Base-by-base conservation (phyloP, 169 alveolate genomes). In the Cryptosporidium baileyi region DNA sequence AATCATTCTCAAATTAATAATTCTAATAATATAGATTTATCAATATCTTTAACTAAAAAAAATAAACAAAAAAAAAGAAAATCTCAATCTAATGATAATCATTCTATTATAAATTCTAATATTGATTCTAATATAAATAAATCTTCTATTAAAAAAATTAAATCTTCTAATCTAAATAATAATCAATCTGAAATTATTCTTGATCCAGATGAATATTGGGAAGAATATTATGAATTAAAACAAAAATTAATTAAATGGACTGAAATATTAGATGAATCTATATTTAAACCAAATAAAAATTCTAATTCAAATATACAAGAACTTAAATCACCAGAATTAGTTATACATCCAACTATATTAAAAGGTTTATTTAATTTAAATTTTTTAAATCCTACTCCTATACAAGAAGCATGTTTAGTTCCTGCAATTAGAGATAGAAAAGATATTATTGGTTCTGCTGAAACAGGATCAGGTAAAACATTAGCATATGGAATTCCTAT, bases 391-490 rank as follows among this genome's bases (percentile, higher is more conserved):
- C 91, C 91, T 13, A 88, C 91, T 3, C 85, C 82, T 34, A 54
- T 88, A 5, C 91, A 88, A 59, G 41, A 40, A 22, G 57, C 67
- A 19, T 63, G 80, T 24, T 38, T 88, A 34, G 57, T 79, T n/a
- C 89, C 82, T n/a, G 81, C 91, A 13, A 60, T 88, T 24, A 52
- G 89, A 15, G 91, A 80, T 26, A 51, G 91, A 60, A 80, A 63
- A 32, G 91, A 88, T 36, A 79, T 88, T 2, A 61, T 88, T 13
- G 91, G 91, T 49, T 89, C 88, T 7, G 91, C 91, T 3, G 91
- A 88, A 49, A 88, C 91, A 15, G 91, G 91, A 19, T 65, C 89
- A 13, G 91, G 91, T 8, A 88, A 88, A 62, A 88, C 91, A 41
- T 80, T 88, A 32, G 91, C 89, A 13, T 88, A 80, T 38, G 91